Conservation (phyloP, 208 protist genomes). For the Trypanosoma avium region DNA sequence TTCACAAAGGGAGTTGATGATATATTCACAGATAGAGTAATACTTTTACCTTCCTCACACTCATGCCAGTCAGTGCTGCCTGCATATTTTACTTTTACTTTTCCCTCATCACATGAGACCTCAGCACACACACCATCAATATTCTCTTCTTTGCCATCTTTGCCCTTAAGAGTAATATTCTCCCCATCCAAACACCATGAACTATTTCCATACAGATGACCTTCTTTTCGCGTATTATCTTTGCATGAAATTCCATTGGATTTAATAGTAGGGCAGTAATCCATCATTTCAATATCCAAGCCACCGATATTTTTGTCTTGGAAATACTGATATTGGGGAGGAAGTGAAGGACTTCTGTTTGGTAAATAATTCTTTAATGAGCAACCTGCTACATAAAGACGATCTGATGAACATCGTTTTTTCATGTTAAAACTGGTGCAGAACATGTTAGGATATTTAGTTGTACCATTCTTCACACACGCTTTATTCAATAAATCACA, state of each 20-base stretch:
- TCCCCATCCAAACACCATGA: slow-evolving; percentile 19
- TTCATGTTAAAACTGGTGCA: slow-evolving; percentile 17
- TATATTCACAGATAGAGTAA: slow-evolving; percentile 7
- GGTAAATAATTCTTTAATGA: background rate
- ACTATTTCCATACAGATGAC: slow-evolving; percentile 14
- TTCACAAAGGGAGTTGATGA: background rate
- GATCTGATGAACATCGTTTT: slow-evolving; percentile 44
- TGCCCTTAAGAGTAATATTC: background rate
- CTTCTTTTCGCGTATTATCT: background rate
- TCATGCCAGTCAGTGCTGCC: background rate
- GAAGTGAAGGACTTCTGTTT: background rate
- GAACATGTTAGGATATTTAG: slow-evolving; percentile 55
- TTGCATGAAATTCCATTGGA: slow-evolving; percentile 23
- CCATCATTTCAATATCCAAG: slow-evolving; percentile 24
- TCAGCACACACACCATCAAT: slow-evolving; percentile 30
- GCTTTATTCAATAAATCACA: slow-evolving; percentile 50
- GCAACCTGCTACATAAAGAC: slow-evolving; percentile 29
- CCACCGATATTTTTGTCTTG: slow-evolving; percentile 18
- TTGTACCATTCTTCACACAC: slow-evolving; percentile 36
- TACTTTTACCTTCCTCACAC: background rate
- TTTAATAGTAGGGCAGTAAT: slow-evolving; percentile 44
- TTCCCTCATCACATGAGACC: slow-evolving; percentile 15
- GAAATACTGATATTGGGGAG: slow-evolving; percentile 39
- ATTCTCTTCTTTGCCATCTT: background rate
- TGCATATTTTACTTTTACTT: slow-evolving; percentile 1